Evolutionary conservation across 768 basidiomycete species (phyloP).

Genomic region (Auriscalpium microsporum): DNA sequence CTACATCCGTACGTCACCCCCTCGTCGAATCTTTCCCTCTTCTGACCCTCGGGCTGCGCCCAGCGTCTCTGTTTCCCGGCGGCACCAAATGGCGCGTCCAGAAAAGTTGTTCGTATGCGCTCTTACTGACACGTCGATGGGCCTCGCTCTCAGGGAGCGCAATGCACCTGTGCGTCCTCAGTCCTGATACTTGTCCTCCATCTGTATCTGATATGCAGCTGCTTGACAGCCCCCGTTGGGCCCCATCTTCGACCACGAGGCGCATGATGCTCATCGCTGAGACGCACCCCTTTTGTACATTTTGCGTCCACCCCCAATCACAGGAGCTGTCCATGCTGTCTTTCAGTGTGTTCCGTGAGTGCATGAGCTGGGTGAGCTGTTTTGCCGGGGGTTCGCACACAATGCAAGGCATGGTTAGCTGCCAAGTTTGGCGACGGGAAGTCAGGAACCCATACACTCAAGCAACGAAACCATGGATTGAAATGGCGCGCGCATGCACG

Average conservation of each 20-base stretch:
- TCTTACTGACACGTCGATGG: slow-evolving; percentile 5
- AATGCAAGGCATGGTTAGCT: too few relatives aligned
- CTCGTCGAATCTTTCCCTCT: neutral
- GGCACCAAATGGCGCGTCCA: slow-evolving; percentile 86
- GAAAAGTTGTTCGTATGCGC: neutral
- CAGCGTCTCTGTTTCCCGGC: slow-evolving; percentile 76
- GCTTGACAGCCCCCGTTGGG: slow-evolving; percentile 8
- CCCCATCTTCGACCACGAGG: slow-evolving; percentile 15
- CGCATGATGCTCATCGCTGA: slow-evolving; percentile 1
- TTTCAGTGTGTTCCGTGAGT: too few relatives aligned
- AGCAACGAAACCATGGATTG: too few relatives aligned
- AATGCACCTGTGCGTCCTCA: slow-evolving; percentile 58
- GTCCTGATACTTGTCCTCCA: neutral
- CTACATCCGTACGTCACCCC: slow-evolving; percentile 54
- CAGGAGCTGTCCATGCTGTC: too few relatives aligned
- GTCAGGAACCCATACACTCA: too few relatives aligned
- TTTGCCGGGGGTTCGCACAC: too few relatives aligned
- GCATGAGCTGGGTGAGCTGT: too few relatives aligned
- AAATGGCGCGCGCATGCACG: too few relatives aligned
- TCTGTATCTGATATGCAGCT: neutral
- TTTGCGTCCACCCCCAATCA: too few relatives aligned
- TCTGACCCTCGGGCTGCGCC: neutral
- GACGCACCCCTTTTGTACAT: neutral
- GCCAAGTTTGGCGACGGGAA: too few relatives aligned
- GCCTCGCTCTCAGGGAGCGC: slow-evolving; percentile 52